Evolutionary conservation across 176 grass and related monocot genomes (phyloP).

Genomic region (Secale cereale): DNA sequence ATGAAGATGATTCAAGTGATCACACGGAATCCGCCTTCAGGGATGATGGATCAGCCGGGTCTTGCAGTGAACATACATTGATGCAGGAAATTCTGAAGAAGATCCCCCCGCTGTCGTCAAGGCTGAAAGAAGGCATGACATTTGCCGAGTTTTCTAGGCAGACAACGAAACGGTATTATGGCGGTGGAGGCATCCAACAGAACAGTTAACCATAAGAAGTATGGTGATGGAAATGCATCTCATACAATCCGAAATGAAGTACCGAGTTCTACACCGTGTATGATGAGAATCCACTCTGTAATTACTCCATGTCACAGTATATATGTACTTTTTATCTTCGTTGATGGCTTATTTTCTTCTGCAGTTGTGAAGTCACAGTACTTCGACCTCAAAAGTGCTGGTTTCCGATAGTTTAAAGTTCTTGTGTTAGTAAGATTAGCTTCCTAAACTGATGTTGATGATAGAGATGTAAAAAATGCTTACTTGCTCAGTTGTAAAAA

Average conservation of each 20-base stretch:
- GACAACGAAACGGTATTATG: slow-evolving; percentile 90
- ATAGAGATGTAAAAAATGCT: not conserved
- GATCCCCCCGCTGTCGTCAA: slow-evolving; percentile 56
- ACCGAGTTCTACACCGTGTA: not conserved
- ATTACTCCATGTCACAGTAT: not conserved
- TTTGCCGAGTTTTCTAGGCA: slow-evolving; percentile 90
- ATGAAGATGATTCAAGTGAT: slow-evolving; percentile 44
- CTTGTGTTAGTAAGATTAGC: not conserved
- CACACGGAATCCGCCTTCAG: not conserved
- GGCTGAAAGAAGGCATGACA: slow-evolving; percentile 83
- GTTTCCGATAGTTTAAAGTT: not conserved
- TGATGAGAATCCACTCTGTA: not conserved
- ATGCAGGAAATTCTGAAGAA: slow-evolving; percentile 57
- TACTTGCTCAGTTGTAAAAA: not conserved
- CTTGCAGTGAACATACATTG: slow-evolving; percentile 5
- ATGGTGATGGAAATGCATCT: not conserved
- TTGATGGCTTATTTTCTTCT: not conserved
- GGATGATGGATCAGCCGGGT: not conserved
- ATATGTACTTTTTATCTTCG: not conserved
- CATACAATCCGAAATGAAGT: not conserved
- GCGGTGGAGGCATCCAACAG: slow-evolving; percentile 63
- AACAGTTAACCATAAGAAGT: slow-evolving; percentile 26
- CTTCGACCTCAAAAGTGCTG: not conserved
- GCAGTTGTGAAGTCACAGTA: not conserved
- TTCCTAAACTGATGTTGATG: not conserved